These are phyloP conservation scores for Hymenoscyphus repandus DNA, from an alignment of 2,329 filamentous ascomycete genomes.

Conservation along the genomic window DNA sequence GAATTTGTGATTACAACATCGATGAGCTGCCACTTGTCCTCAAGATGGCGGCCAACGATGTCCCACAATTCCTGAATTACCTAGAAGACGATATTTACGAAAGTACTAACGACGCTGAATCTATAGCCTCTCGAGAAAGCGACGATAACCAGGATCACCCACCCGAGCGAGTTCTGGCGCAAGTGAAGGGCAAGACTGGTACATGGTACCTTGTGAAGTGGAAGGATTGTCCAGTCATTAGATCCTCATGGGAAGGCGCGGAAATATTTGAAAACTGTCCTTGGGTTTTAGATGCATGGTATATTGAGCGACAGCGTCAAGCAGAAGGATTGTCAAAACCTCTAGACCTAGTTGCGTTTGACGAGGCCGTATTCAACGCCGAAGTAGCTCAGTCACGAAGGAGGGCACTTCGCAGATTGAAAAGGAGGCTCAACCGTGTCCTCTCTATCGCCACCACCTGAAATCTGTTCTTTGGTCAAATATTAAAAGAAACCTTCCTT, in stretches of 20 bases:
- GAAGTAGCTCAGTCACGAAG: constrained; percentile 24
- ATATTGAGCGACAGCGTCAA: constrained; percentile 25
- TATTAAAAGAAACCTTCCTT: background rate
- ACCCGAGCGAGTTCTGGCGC: constrained; percentile 28
- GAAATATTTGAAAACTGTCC: constrained; percentile 21
- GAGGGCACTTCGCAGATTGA: constrained; percentile 26
- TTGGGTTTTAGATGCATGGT: constrained; percentile 26
- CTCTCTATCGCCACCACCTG: constrained; percentile 23
- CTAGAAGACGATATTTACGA: constrained; percentile 21
- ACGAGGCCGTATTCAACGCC: constrained; percentile 21
- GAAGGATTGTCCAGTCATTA: constrained; percentile 29
- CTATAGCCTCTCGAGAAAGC: constrained; percentile 28
- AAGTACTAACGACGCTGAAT: constrained; percentile 26
- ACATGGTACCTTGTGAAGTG: constrained; percentile 32
- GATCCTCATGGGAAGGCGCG: constrained; percentile 29
- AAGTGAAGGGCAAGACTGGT: constrained; percentile 21
- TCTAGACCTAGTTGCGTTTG: constrained; percentile 27
- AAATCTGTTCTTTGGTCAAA: constrained; percentile 15
- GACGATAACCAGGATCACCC: constrained; percentile 29
- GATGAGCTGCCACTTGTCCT: constrained; percentile 26
- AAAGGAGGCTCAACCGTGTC: constrained; percentile 25
- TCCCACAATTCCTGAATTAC: constrained; percentile 8
- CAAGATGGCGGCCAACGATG: constrained; percentile 21
- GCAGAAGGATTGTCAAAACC: constrained; percentile 27
- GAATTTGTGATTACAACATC: background rate